Conservation (phyloP, 176 grass and related monocot species). For the Avena insularis region DNA sequence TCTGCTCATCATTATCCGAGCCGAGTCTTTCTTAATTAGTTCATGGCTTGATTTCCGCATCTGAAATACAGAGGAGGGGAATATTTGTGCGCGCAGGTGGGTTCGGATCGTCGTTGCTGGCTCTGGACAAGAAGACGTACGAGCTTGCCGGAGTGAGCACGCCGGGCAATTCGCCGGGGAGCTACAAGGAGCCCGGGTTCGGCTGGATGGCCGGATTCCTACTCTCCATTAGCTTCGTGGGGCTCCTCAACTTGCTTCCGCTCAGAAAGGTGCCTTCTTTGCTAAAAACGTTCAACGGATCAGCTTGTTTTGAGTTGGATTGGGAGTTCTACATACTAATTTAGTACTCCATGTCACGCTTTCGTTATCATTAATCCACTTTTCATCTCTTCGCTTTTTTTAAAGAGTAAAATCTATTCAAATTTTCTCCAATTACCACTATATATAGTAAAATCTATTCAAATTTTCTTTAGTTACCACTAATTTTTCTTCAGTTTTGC, state of each 20-base stretch:
- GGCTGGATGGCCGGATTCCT: constrained; percentile 89
- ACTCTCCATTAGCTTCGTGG: constrained; percentile 66
- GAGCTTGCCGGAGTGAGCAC: constrained; percentile 72
- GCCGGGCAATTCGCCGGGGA: constrained; percentile 66
- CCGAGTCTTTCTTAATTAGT: background rate
- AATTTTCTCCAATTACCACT: too few relatives aligned
- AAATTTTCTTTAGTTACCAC: too few relatives aligned
- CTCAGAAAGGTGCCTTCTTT: constrained; percentile 68
- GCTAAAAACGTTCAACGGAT: background rate
- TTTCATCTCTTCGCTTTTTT: too few relatives aligned
- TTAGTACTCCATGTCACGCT: background rate
- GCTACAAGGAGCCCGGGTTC: constrained; percentile 77
- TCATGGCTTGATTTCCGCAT: background rate
- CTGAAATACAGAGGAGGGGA: background rate
- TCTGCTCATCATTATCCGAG: background rate
- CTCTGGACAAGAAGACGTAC: constrained; percentile 77
- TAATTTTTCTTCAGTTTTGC: too few relatives aligned
- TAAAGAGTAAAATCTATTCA: too few relatives aligned
- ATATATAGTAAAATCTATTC: too few relatives aligned
- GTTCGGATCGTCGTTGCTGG: constrained; percentile 75
- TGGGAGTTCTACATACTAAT: background rate
- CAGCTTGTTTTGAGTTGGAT: background rate
- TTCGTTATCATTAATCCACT: background rate
- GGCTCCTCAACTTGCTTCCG: constrained; percentile 73
- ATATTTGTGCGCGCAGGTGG: constrained; percentile 52